phyloP scores from a whole-genome alignment of 768 basidiomycete species.

The Tylopilus plumbeoviolaceoides region DNA sequence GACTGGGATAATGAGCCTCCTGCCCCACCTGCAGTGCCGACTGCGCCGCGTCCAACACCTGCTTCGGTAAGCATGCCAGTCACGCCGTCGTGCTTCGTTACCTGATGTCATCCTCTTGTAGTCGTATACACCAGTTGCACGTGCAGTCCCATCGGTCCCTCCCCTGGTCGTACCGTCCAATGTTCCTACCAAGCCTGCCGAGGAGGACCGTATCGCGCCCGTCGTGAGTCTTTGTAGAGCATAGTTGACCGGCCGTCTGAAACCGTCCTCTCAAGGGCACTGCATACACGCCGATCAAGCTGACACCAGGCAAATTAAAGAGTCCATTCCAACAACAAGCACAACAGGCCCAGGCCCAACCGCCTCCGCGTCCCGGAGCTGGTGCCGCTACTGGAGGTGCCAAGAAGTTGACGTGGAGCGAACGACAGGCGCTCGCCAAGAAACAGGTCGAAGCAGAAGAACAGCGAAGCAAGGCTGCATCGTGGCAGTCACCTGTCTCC shows the following conservation, averaged over 20 bases:
- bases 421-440: slow-evolving; percentile 89
- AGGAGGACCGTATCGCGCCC: slow-evolving; percentile 81
- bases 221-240: slow-evolving; percentile 38
- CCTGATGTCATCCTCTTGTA: slow-evolving; percentile 4
- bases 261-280: slow-evolving; percentile 48
- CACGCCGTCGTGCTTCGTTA: neutral
- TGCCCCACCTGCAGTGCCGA: slow-evolving; percentile 44
- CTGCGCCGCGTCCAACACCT: slow-evolving; percentile 38
- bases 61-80: slow-evolving; percentile 31
- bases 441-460: slow-evolving; percentile 81
- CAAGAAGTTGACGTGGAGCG: slow-evolving; percentile 91
- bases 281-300: slow-evolving; percentile 81
- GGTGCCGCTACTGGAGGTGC: slow-evolving; percentile 30
- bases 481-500: slow-evolving; percentile 38
- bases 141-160: slow-evolving; percentile 30
- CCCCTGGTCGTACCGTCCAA: slow-evolving; percentile 43
- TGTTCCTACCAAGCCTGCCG: slow-evolving; percentile 60
- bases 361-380: slow-evolving; percentile 19
- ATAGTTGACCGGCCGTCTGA: neutral
- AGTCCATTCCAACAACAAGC: slow-evolving; percentile 71
- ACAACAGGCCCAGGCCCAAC: slow-evolving; percentile 30
- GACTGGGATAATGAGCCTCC: slow-evolving; percentile 58
- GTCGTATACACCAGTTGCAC: slow-evolving; percentile 25
- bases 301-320: slow-evolving; percentile 83
- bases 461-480: slow-evolving; percentile 54